phyloP scores from a whole-genome alignment of 2,329 filamentous ascomycete species.

The Westerdykella sp. region DNA sequence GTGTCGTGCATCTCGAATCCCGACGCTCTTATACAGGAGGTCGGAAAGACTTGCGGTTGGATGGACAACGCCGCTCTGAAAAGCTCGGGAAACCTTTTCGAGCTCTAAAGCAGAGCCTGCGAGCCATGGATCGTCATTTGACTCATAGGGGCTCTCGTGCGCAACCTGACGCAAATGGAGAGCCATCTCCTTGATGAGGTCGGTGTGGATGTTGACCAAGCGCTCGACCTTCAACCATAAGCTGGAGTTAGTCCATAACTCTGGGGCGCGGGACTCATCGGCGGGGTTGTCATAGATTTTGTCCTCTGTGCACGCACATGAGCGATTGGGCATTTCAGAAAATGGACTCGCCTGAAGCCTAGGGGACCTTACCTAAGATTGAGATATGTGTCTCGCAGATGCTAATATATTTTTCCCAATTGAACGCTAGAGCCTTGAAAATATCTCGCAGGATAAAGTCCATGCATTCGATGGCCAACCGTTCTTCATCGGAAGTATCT shows the following conservation, averaged over 20 bases:
- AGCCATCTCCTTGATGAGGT: conserved; percentile 44
- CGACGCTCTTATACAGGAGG: conserved; percentile 49
- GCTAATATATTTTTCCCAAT: conserved; percentile 44
- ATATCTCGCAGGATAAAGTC: conserved; percentile 47
- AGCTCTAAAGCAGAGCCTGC: conserved; percentile 38
- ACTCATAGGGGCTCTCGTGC: conserved; percentile 20
- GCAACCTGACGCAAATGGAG: conserved; percentile 40
- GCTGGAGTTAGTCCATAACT: conserved; percentile 48
- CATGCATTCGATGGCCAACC: conserved; percentile 44
- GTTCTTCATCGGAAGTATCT: conserved; percentile 39
- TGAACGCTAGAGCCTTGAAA: conserved; percentile 42
- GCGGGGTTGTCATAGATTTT: conserved; percentile 50
- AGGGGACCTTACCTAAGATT: conserved; percentile 34
- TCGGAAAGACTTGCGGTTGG: conserved; percentile 47
- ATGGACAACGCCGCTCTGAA: conserved; percentile 47
- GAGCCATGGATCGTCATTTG: conserved; percentile 38
- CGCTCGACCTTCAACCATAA: conserved; percentile 50
- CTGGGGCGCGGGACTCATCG: conserved; percentile 47
- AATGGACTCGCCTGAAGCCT: not conserved
- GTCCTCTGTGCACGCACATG: conserved; percentile 30
- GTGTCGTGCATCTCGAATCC: conserved; percentile 47
- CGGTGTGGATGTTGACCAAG: conserved; percentile 46
- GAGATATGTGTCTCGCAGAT: conserved; percentile 45
- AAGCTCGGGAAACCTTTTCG: conserved; percentile 42
- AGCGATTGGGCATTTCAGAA: not conserved